Conservation (phyloP, 306 rosid genomes). For the Clitoria ternatea region DNA sequence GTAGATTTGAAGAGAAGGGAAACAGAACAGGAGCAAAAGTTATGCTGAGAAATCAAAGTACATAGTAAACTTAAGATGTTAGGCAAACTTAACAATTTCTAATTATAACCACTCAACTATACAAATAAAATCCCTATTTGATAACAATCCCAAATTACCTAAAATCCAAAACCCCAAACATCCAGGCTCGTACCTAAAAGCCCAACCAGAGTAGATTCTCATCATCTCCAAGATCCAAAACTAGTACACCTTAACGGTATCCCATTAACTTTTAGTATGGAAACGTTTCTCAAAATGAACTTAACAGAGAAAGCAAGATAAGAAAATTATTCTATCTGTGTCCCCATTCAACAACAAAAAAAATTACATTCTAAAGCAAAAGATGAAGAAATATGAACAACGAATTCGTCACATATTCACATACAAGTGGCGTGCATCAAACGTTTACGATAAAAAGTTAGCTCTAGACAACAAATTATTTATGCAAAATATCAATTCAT, state of each 20-base stretch:
- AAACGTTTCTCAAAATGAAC: neutral
- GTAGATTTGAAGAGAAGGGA: neutral
- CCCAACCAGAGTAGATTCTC: neutral
- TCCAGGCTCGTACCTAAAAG: neutral
- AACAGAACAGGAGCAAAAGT: neutral
- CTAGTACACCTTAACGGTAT: neutral
- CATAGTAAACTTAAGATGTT: neutral
- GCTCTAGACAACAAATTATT: conserved; percentile 1
- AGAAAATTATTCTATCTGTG: neutral
- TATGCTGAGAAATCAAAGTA: neutral
- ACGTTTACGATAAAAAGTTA: neutral
- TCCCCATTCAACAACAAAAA: neutral
- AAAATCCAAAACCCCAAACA: neutral
- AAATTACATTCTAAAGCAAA: neutral
- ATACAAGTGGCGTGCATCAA: neutral
- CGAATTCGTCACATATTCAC: neutral
- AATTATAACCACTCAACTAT: neutral
- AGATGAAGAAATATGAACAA: neutral
- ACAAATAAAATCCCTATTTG: neutral
- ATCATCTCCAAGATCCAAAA: neutral
- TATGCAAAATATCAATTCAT: neutral
- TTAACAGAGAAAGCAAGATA: neutral
- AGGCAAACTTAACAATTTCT: neutral
- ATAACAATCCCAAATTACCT: neutral
- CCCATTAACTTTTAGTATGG: neutral